Evolutionary conservation across 202 grass and related monocot genomes (phyloP), one percentile per base, ranked within the genome.

Genomic region (Zoysia matrella): DNA sequence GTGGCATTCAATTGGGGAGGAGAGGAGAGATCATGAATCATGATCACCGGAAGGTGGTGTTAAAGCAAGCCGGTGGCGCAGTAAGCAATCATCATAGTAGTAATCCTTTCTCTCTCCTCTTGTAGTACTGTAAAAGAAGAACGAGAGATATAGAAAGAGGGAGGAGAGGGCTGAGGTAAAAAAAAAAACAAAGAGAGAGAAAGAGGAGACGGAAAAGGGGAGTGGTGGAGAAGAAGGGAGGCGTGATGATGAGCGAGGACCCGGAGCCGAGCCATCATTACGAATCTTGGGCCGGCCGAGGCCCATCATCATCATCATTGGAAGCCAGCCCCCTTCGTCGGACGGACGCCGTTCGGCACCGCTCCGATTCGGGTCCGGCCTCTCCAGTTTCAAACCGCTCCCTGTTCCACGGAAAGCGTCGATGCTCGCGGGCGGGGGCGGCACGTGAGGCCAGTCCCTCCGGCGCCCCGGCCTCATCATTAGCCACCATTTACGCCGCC

Each of bases 281-380:
- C 91, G 91, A 97, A 97, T 97, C 94, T 94, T 88, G 84, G 89
- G 91, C 91, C 94, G 93, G 84, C 89, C 67, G 74, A 97, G 88
- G 88, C 90, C 87, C 89, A 90, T 90, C 91, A 90, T 93, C 67
- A 88, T 91, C 85, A 90, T 89, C 66, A 77, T 89, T 89, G 89
- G 80, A 81, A 83, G 47, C 78, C 85, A 46, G 73, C 56, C 8
- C 49, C 0, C 5, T 18, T 45, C 11, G 3, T 52, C 60, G 22
- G 22, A 22, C 22, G 22, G 22, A 22, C 22, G 22, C 22, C 22
- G 22, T 22, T 22, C 22, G 22, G 22, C 22, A 22, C 22, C 22
- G 22, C 22, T 8, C 8, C 60, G 22, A 30, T 47, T 52, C 52
- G 7, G 47, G 22, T 48, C 36, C 54, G 22, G 22, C 22, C 51